Conservation (phyloP, 148 eudicot species). For the Limonium bicolor region DNA sequence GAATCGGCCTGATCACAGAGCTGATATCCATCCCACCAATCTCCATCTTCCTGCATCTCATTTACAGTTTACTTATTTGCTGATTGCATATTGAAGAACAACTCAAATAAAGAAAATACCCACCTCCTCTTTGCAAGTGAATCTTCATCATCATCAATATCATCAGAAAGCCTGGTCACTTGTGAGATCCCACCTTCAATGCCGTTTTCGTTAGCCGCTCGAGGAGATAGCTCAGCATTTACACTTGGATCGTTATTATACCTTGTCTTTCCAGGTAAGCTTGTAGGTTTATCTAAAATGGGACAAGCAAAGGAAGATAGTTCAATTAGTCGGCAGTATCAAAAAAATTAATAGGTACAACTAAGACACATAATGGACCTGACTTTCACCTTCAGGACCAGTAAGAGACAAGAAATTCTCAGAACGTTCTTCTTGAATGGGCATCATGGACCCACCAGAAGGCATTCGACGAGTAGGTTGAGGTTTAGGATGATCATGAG, state of each 20-base stretch:
- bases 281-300: conserved; percentile 29
- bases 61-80: too few relatives aligned
- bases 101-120: neutral
- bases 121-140: conserved; percentile 73
- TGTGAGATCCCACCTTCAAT: conserved; percentile 35
- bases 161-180: conserved; percentile 33
- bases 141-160: conserved; percentile 60
- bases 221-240: conserved; percentile 45
- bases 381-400: conserved; percentile 76
- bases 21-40: conserved; percentile 52
- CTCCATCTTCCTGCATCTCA: conserved; percentile 61
- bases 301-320: neutral
- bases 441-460: conserved; percentile 63
- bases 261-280: conserved; percentile 20
- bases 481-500: conserved; percentile 96
- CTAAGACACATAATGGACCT: too few relatives aligned
- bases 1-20: conserved; percentile 82
- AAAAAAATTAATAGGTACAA: too few relatives aligned
- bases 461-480: conserved; percentile 74
- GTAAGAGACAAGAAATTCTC: conserved; percentile 31
- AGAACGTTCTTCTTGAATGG: conserved; percentile 60
- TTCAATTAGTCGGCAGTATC: too few relatives aligned
- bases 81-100: too few relatives aligned
- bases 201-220: conserved; percentile 35
- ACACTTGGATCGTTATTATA: conserved; percentile 34